Percentiles rank a stretch among this genome's conserved stretches.
phyloP scores from a whole-genome alignment of 2,329 filamentous ascomycete genomes.

The Colletotrichum musae region DNA sequence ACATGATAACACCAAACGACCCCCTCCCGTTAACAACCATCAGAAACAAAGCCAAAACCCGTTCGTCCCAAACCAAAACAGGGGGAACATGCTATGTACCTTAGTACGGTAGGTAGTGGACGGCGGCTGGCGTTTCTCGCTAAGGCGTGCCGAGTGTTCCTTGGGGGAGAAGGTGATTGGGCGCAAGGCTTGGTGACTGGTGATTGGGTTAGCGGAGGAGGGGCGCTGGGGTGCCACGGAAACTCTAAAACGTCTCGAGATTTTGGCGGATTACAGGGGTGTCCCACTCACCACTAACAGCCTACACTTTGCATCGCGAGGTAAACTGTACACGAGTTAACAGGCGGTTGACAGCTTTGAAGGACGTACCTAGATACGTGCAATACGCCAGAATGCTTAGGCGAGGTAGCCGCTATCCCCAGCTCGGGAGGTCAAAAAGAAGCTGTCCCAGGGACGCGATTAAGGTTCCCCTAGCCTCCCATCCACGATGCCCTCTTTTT shows the following conservation, averaged over 20 bases:
- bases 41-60: constrained; percentile 17
- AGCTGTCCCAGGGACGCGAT: not conserved
- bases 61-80: constrained; percentile 25
- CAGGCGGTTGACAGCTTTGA: too few species aligned
- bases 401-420: not conserved
- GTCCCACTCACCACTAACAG: too few species aligned
- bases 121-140: constrained; percentile 12
- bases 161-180: not conserved
- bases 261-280: not conserved
- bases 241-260: constrained; percentile 39
- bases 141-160: constrained; percentile 19
- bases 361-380: too few species aligned
- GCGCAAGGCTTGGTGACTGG: not conserved
- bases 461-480: constrained; percentile 16
- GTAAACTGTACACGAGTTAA: too few species aligned
- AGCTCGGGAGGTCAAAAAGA: constrained; percentile 17
- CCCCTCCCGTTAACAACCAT: not conserved
- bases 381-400: too few species aligned
- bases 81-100: not conserved
- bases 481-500: not conserved
- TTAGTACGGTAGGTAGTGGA: too few species aligned
- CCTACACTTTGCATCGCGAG: too few species aligned
- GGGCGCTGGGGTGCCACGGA: constrained; percentile 6
- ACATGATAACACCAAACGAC: not conserved
- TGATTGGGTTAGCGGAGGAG: not conserved